phyloP scores from a whole-genome alignment of 306 rosid species.

The Dryas drummondii region DNA sequence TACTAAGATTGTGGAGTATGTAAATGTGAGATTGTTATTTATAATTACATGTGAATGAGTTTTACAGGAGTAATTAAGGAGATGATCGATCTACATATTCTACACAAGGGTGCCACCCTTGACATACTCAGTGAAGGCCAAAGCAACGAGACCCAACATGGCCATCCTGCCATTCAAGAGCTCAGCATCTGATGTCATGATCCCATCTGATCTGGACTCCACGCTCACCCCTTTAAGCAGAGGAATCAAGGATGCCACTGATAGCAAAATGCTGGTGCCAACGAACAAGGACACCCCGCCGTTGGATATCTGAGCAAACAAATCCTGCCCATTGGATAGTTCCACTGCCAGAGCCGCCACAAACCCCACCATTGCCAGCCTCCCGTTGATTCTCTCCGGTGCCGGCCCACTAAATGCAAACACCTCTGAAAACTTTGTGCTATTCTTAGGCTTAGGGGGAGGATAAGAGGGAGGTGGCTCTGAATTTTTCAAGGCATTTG shows the following conservation, averaged over 20 bases:
- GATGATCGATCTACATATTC: neutral
- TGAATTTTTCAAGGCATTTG: neutral
- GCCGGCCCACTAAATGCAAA: conserved; percentile 64
- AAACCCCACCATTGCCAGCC: conserved; percentile 67
- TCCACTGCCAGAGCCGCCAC: conserved; percentile 60
- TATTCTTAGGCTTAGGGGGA: conserved; percentile 23
- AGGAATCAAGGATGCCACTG: conserved; percentile 64
- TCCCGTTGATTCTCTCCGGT: conserved; percentile 69
- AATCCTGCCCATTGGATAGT: conserved; percentile 48
- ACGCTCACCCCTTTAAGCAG: conserved; percentile 54
- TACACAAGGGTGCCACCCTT: conserved; percentile 42
- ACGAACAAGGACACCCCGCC: conserved; percentile 52
- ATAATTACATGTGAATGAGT: too few species aligned
- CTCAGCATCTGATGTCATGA: conserved; percentile 63
- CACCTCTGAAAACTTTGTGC: conserved; percentile 46
- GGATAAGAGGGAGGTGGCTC: conserved; percentile 15
- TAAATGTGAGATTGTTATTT: too few species aligned
- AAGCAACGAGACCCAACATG: too few species aligned
- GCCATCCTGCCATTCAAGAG: conserved; percentile 68
- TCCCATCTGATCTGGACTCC: conserved; percentile 51
- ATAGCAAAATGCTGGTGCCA: conserved; percentile 41
- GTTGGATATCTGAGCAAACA: conserved; percentile 44
- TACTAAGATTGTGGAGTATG: too few species aligned
- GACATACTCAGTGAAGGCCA: conserved; percentile 32
- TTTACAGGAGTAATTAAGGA: too few species aligned